Base-by-base conservation (phyloP, 2,329 filamentous ascomycete species). In the Gliomastix tumulicola region DNA sequence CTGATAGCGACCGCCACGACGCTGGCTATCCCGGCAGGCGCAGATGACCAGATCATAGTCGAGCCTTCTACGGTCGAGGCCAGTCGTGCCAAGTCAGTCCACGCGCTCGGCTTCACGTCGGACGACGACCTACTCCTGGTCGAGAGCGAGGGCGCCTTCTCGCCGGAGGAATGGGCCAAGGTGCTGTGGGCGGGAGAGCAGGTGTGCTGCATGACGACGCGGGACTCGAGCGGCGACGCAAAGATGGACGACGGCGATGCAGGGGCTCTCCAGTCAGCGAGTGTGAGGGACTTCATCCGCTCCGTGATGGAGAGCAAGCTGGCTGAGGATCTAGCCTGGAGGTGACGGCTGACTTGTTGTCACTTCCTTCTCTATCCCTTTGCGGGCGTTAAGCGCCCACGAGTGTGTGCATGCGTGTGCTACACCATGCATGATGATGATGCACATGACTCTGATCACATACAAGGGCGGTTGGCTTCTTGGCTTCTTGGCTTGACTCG, bases 101-200 rank as follows among this genome's bases (percentile, higher is more conserved):
- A 96, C 55, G 86, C 84, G n/a, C 70, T 96, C 40, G 83, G 80
- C 6, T 94, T 92, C 55, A 82, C 82, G n/a, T 79, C 81, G 2
- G 68, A 78, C 35, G 76, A 82, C 8, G 79, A 86, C 41, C 64
- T 94, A 35, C 62, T 96, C 17, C 61, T 95, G 30, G 80, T 76
- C 22, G 85, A 95, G 61, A 94, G 88, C 50, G 79, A 90, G 49
- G 90, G 90, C 1, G 62, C 64, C 4, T 97, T 96, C 54, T 76
- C 77, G 32, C 68, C 84, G 45, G 70, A 78, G 12, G 80, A 83
- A 44, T 96, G 89, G 88, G 76, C 88, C 38, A 65, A 71, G 30
- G 76, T 84, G 15, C 76, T 80, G 45, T 71, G 80, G 42, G 63
- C 69, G 31, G 88, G 84, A 22, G 70, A 78, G 51, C 61, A 65